These are phyloP conservation scores for Jatropha podagrica DNA, from an alignment of 441 rosid genomes.

Conservation along the genomic window DNA sequence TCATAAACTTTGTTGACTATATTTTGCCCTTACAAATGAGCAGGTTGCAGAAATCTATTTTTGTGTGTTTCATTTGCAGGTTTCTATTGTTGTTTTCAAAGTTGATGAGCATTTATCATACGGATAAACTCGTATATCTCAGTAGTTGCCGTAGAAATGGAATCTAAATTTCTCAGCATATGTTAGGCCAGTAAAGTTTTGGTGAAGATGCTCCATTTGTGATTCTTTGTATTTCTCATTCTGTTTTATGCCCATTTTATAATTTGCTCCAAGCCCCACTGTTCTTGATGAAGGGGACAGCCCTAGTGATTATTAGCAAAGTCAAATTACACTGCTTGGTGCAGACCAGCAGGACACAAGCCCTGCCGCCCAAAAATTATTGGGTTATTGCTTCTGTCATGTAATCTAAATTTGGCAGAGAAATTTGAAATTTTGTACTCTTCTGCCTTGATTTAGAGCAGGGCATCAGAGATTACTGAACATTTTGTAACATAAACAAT, in stretches of 20 bases:
- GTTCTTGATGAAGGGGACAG: conserved; percentile 27
- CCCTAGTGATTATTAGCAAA: conserved; percentile 11
- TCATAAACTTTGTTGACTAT: background rate
- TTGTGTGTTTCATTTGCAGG: background rate
- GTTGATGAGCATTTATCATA: background rate
- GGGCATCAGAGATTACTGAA: background rate
- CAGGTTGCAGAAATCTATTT: background rate
- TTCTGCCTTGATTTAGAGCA: conserved; percentile 14
- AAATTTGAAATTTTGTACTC: conserved; percentile 17
- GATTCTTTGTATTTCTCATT: conserved; percentile 1
- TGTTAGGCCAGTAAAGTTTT: background rate
- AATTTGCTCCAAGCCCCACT: conserved; percentile 24
- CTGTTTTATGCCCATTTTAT: background rate
- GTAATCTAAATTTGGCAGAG: conserved; percentile 8
- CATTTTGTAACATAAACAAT: background rate
- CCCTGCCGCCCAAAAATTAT: conserved; percentile 18
- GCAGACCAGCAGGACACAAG: conserved; percentile 24
- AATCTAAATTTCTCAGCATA: background rate
- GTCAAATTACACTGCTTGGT: conserved; percentile 27
- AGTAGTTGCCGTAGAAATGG: background rate
- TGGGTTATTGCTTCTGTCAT: conserved; percentile 20
- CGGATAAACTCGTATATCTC: background rate
- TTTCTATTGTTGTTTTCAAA: background rate
- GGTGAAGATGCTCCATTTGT: conserved; percentile 4
- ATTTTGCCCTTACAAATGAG: background rate